A percentile compares a stretch with the other conserved stretches of the same genome.
phyloP scores from a whole-genome alignment of 106 monocot genomes.

The Dactylorhiza incarnata region DNA sequence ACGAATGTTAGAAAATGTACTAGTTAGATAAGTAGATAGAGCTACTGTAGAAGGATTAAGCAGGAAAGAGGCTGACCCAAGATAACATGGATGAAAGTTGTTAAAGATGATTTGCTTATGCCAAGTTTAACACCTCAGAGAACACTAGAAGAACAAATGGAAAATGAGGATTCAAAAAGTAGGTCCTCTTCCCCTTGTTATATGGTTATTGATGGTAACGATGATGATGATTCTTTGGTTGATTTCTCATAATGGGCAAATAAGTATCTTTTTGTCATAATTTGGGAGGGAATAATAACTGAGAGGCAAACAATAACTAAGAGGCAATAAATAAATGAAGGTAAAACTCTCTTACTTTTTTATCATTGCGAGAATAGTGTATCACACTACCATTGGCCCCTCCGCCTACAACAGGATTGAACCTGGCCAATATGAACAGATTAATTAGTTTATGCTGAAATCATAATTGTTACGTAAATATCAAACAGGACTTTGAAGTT shows the following conservation, averaged over 20 bases:
- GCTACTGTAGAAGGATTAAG: no score
- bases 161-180: no score
- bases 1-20: no score
- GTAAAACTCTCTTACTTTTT: slow-evolving; percentile 41
- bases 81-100: no score
- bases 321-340: not conserved
- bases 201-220: no score
- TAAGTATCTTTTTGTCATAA: not conserved
- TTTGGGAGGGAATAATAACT: not conserved
- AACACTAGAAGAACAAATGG: no score
- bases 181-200: no score
- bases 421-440: slow-evolving; percentile 33
- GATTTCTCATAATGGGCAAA: not conserved
- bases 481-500: not conserved
- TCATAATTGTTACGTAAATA: not conserved
- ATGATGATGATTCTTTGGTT: not conserved
- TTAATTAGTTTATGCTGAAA: not conserved
- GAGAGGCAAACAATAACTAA: not conserved
- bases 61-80: no score
- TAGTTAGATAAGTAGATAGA: no score
- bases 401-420: slow-evolving; percentile 93
- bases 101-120: no score
- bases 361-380: slow-evolving; percentile 95
- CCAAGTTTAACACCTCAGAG: no score
- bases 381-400: slow-evolving; percentile 87